Base-by-base conservation (phyloP, 2,329 filamentous ascomycete genomes). In the Corniculantispora saksenae region DNA sequence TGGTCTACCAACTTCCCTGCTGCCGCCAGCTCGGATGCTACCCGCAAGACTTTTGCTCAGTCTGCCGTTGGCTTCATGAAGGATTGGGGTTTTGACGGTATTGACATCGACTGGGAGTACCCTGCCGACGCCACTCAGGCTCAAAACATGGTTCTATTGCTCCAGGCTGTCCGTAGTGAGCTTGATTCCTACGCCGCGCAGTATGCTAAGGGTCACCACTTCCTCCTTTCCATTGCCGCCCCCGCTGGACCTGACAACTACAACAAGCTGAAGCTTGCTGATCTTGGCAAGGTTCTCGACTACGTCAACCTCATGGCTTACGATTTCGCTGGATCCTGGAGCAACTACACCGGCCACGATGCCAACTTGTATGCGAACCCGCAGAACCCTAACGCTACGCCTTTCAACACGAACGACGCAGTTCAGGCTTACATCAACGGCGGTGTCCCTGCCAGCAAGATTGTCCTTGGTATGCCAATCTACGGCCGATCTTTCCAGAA, bases 401-500 rank as follows among this genome's bases (percentile, higher is more conserved):
- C 90, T 0, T 94, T 89, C 80, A 90, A 84, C 73, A 89, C 89
- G 2, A 81, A 90, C 38, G 77, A 80, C 21, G 91, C 91, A 3
- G 78, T 96, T 51, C 74, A 81, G 4, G 86, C 84, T 63, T 96
- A 96, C 77, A 77, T 88, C 38, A 75, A 79, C 1, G 83, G 84
- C 4, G 89, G 88, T 8, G 85, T 95, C 0, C 80, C 86, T 0
- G 72, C 86, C 0, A 73, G 76, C 61, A 94, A 94, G 75, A 85
- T 96, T 63, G 84, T 92, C 2, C 80, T 95, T 5, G 92, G 92
- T 2, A 89, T 95, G 84, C 92, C 93, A 0, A 80, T 96, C 9
- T 73, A 73, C 60, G 71, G 74, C 29, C 69, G 74, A 47, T 68
- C 72, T 38, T 73, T 75, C 67, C 32, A 71, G 45, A 60, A 70